phyloP scores from a whole-genome alignment of 176 grass and related monocot genomes.

The Pontederia paniculata region DNA sequence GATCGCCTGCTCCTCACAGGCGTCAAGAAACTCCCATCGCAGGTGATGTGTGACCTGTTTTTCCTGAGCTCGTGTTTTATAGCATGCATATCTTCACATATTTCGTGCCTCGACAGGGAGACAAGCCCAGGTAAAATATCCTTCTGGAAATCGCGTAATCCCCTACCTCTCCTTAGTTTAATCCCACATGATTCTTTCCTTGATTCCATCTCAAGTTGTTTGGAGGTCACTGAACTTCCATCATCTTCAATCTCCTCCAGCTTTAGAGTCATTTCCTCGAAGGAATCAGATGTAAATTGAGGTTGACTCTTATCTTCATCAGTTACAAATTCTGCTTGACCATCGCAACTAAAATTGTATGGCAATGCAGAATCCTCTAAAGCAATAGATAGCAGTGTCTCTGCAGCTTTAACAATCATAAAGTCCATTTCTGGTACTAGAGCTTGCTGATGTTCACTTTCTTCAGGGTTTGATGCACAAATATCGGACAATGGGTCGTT shows the following conservation, averaged over 20 bases:
- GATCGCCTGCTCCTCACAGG: conserved; percentile 28
- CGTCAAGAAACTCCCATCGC: conserved; percentile 12
- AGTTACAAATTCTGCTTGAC: conserved; percentile 7
- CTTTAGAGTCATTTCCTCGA: conserved; percentile 43
- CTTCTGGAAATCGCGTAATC: conserved; percentile 71
- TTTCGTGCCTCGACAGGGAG: conserved; percentile 65
- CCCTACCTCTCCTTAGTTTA: conserved; percentile 70
- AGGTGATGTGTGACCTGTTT: conserved; percentile 34
- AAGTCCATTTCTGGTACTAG: conserved; percentile 18
- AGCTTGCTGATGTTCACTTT: conserved; percentile 17
- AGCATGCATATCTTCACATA: conserved; percentile 68
- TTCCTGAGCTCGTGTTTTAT: conserved; percentile 75
- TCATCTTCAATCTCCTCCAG: conserved; percentile 61
- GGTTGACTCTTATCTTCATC: conserved; percentile 19
- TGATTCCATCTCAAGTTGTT: conserved; percentile 27
- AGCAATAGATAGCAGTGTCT: conserved; percentile 63
- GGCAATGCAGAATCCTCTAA: conserved; percentile 17
- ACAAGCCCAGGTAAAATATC: conserved; percentile 80
- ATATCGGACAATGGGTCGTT: neutral
- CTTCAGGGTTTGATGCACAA: conserved; percentile 7
- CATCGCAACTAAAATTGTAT: conserved; percentile 10
- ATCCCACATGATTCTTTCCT: conserved; percentile 30
- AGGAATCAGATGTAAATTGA: conserved; percentile 51
- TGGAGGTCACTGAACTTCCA: conserved; percentile 28
- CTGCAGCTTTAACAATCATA: conserved; percentile 33